Percentiles rank a stretch among this genome's conserved stretches.
These are phyloP conservation scores for Laetiporus sulphureus DNA, from an alignment of 1,284 basidiomycete species.

Conservation along the genomic window DNA sequence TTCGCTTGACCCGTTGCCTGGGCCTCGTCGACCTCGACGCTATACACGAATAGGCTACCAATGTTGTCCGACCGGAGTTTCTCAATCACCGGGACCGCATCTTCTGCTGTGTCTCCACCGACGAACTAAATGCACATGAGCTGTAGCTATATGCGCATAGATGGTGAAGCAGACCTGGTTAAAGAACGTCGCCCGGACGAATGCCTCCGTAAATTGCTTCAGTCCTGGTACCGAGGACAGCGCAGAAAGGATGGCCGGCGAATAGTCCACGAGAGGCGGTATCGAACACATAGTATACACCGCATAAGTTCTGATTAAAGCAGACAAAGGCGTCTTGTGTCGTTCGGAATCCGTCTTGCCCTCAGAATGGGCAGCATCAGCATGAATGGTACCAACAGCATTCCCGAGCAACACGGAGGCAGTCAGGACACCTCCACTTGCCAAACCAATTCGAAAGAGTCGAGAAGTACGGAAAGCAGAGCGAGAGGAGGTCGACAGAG, in stretches of 20 bases:
- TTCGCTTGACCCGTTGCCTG: conserved; percentile 32
- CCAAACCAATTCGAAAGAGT: conserved; percentile 7
- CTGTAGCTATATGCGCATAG: too few species aligned
- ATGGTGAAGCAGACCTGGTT: conserved; percentile 61
- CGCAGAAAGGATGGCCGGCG: conserved; percentile 63
- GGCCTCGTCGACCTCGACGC: conserved; percentile 74
- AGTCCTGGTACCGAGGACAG: conserved; percentile 64
- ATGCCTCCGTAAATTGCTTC: conserved; percentile 55
- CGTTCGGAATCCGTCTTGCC: conserved; percentile 8
- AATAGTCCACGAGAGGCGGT: conserved; percentile 71
- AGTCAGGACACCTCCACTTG: conserved; percentile 8
- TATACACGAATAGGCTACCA: conserved; percentile 80
- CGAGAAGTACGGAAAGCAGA: conserved; percentile 4
- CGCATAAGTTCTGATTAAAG: conserved; percentile 63
- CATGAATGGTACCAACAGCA: conserved; percentile 8
- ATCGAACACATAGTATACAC: conserved; percentile 81
- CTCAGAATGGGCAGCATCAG: conserved; percentile 9
- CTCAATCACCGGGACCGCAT: conserved; percentile 59
- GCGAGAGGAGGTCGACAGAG: too few species aligned
- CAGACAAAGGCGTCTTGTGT: conserved; percentile 27
- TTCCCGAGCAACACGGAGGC: conserved; percentile 9
- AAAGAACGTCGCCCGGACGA: conserved; percentile 84
- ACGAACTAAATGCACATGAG: too few species aligned
- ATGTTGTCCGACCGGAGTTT: conserved; percentile 60
- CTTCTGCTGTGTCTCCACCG: conserved; percentile 76